These are phyloP conservation scores for Aspergillus hortae DNA, from an alignment of 2,329 filamentous ascomycete genomes.

Conservation along the genomic window DNA sequence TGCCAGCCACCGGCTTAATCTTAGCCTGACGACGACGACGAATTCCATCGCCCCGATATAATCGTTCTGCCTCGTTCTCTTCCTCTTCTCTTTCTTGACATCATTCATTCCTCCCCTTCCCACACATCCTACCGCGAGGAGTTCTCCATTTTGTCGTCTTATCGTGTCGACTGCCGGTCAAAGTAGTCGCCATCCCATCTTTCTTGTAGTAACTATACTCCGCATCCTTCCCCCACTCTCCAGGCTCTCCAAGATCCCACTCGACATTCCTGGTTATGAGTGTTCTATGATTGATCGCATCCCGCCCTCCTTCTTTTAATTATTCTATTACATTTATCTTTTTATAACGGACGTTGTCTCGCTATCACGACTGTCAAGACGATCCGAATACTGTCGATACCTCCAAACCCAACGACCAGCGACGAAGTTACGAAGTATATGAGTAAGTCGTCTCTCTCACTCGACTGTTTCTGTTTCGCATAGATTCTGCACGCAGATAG, in stretches of 20 bases:
- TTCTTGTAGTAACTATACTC: background rate
- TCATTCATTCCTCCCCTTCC: background rate
- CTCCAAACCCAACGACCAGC: background rate
- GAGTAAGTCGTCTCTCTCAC: background rate
- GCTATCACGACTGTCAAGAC: background rate
- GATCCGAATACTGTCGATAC: background rate
- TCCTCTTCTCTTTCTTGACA: background rate
- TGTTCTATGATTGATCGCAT: background rate
- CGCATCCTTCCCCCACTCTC: background rate
- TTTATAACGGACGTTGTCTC: background rate
- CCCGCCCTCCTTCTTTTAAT: background rate
- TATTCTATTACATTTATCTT: background rate
- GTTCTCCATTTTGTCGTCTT: background rate
- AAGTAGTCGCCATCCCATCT: too few relatives aligned
- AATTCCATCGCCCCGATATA: constrained; percentile 4
- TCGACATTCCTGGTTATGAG: background rate
- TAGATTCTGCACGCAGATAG: background rate
- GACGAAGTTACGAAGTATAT: background rate
- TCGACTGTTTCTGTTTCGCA: too few relatives aligned
- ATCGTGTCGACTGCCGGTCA: too few relatives aligned
- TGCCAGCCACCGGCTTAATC: constrained; percentile 28
- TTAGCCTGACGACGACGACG: background rate
- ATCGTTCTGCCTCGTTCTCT: background rate
- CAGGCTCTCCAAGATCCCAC: background rate
- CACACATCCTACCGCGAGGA: background rate